Conservation (phyloP, 441 rosid species). For the Cnidoscolus chayamansa region DNA sequence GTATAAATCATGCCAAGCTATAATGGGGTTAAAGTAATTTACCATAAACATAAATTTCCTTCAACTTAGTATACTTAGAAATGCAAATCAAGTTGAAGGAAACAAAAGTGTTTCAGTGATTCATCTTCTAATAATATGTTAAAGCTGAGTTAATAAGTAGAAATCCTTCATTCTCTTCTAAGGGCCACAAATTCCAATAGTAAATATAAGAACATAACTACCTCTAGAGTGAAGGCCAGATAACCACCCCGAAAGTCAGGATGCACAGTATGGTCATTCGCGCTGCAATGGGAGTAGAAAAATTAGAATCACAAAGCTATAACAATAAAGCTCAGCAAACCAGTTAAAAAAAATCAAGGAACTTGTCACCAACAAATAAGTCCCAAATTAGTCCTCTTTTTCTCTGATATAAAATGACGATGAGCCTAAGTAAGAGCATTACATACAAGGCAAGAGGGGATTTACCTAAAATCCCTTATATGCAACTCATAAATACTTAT, state of each 20-base stretch:
- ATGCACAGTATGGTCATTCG: constrained; percentile 58
- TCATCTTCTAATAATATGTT: not conserved
- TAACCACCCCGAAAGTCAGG: constrained; percentile 71
- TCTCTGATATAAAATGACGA: constrained; percentile 7
- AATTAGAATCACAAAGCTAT: constrained; percentile 23
- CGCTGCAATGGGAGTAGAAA: constrained; percentile 48
- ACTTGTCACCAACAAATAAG: not conserved
- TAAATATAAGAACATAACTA: constrained; percentile 31
- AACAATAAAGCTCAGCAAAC: constrained; percentile 18
- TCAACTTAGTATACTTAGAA: not conserved
- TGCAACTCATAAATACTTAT: constrained; percentile 93
- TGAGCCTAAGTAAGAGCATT: constrained; percentile 9
- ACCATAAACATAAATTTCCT: not conserved
- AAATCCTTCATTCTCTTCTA: constrained; percentile 8
- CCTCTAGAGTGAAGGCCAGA: constrained; percentile 83
- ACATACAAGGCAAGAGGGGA: constrained; percentile 1
- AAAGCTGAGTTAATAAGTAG: not conserved
- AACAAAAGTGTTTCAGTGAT: constrained; percentile 2
- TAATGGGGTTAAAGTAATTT: too few species aligned
- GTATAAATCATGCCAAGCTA: too few species aligned
- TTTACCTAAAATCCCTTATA: constrained; percentile 88
- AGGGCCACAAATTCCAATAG: not conserved
- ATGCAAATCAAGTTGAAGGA: not conserved
- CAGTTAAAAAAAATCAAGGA: constrained; percentile 8
- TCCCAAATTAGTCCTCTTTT: not conserved